Evolutionary conservation across 2,329 filamentous ascomycete genomes (phyloP).

Genomic region (Alternaria hordeiaustralica): DNA sequence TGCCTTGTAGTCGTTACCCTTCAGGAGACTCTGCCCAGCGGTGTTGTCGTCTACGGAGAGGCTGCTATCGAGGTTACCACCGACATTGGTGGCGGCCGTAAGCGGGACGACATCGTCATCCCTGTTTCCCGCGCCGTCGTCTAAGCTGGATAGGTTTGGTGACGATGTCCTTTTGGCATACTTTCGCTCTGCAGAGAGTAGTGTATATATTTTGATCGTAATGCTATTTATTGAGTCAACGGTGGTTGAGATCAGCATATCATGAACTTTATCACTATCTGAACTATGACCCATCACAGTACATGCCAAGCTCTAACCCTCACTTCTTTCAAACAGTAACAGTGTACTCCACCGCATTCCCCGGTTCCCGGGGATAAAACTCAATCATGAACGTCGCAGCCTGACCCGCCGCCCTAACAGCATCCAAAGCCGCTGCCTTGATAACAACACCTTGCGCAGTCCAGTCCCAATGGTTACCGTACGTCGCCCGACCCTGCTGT

Average conservation of each 20-base stretch:
- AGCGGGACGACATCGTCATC: neutral
- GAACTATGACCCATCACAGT: neutral
- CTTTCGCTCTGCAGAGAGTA: neutral
- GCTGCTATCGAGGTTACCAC: neutral
- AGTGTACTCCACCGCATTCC: conserved; percentile 59
- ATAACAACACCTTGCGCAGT: conserved; percentile 57
- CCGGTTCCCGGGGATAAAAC: conserved; percentile 60
- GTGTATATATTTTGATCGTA: neutral
- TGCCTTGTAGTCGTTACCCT: neutral
- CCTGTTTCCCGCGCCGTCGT: neutral
- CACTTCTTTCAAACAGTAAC: conserved; percentile 45
- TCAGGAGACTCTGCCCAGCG: neutral
- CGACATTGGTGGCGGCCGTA: neutral
- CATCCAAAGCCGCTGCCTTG: conserved; percentile 53
- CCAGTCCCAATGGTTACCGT: conserved; percentile 60
- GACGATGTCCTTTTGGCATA: neutral
- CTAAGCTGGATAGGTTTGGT: neutral
- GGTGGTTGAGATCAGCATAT: neutral
- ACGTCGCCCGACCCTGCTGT: conserved; percentile 58
- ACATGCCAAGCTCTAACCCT: neutral
- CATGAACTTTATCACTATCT: neutral
- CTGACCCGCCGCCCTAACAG: conserved; percentile 55
- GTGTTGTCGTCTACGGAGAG: neutral
- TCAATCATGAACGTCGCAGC: conserved; percentile 61
- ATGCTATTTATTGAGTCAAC: neutral